These are phyloP conservation scores for Claviceps purpurea DNA, from an alignment of 2,329 filamentous ascomycete genomes.

Conservation along the genomic window DNA sequence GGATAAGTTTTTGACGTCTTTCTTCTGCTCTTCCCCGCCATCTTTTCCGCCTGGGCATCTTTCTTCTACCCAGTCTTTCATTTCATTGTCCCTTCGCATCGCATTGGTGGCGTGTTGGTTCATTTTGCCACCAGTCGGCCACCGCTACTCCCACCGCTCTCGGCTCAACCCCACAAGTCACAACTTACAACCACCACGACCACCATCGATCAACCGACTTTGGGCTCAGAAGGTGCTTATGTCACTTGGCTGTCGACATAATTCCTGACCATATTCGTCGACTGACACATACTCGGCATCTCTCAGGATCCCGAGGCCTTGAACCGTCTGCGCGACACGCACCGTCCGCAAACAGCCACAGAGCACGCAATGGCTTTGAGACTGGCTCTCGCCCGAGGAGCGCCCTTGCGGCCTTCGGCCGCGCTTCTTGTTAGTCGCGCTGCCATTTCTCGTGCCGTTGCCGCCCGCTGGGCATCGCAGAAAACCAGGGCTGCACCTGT, in stretches of 20 bases:
- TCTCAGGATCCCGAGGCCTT: neutral
- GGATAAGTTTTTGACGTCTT: too few species aligned
- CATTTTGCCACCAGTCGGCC: neutral
- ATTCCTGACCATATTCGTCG: neutral
- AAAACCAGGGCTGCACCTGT: too few species aligned
- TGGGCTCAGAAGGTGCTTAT: neutral
- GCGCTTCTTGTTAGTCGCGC: slow-evolving; percentile 5
- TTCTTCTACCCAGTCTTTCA: neutral
- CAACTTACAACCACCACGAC: neutral
- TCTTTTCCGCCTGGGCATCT: neutral
- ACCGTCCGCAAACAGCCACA: neutral
- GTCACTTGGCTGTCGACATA: neutral
- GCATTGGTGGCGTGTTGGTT: neutral
- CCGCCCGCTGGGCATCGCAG: neutral
- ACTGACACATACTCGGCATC: neutral
- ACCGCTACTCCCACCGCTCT: too few species aligned
- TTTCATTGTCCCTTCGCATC: neutral
- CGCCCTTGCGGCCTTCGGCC: slow-evolving; percentile 10
- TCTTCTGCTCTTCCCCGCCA: neutral
- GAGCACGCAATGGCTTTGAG: slow-evolving; percentile 14
- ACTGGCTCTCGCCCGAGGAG: slow-evolving; percentile 13
- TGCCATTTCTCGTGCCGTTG: neutral
- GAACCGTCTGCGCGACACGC: neutral
- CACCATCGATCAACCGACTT: neutral
- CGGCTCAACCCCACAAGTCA: too few species aligned